Percentiles rank a stretch among this genome's conserved stretches.
Evolutionary conservation across 2,329 filamentous ascomycete genomes (phyloP).

Genomic region (Venturia oleaginea): DNA sequence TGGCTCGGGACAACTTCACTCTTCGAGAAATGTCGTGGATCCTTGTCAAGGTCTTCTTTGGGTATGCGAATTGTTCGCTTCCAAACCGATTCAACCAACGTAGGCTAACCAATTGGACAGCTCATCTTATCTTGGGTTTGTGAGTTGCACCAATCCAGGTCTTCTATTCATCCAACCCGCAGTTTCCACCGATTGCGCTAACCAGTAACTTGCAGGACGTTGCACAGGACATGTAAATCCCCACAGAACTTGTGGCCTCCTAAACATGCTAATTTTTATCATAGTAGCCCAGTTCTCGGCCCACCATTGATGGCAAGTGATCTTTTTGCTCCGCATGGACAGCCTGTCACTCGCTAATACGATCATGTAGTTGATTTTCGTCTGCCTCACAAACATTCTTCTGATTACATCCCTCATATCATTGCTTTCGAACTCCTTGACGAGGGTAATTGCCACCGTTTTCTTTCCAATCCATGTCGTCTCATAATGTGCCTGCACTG

Average conservation of each 20-base stretch:
- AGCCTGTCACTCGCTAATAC: background rate
- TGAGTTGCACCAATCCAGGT: slow-evolving; percentile 30
- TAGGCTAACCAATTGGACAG: slow-evolving; percentile 17
- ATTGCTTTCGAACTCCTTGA: slow-evolving; percentile 68
- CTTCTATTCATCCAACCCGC: background rate
- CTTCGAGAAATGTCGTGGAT: slow-evolving; percentile 64
- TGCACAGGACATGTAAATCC: slow-evolving; percentile 34
- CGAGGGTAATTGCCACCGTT: slow-evolving; percentile 36
- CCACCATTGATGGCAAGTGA: slow-evolving; percentile 41
- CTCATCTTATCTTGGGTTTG: slow-evolving; percentile 65
- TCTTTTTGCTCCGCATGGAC: background rate
- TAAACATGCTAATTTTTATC: slow-evolving; percentile 15
- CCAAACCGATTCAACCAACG: background rate
- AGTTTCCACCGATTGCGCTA: background rate
- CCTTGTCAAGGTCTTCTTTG: slow-evolving; percentile 73
- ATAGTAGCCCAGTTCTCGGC: slow-evolving; percentile 42
- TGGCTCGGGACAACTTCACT: slow-evolving; percentile 61
- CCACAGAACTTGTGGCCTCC: background rate
- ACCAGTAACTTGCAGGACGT: slow-evolving; percentile 28
- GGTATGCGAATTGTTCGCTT: slow-evolving; percentile 28
- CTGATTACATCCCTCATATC: slow-evolving; percentile 71
- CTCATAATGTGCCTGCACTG: slow-evolving; percentile 15
- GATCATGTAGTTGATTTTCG: slow-evolving; percentile 53
- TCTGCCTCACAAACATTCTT: slow-evolving; percentile 68
- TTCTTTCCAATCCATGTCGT: background rate